These are phyloP conservation scores for Xylaria intraflava DNA, from an alignment of 495 filamentous ascomycete species.

Conservation along the genomic window DNA sequence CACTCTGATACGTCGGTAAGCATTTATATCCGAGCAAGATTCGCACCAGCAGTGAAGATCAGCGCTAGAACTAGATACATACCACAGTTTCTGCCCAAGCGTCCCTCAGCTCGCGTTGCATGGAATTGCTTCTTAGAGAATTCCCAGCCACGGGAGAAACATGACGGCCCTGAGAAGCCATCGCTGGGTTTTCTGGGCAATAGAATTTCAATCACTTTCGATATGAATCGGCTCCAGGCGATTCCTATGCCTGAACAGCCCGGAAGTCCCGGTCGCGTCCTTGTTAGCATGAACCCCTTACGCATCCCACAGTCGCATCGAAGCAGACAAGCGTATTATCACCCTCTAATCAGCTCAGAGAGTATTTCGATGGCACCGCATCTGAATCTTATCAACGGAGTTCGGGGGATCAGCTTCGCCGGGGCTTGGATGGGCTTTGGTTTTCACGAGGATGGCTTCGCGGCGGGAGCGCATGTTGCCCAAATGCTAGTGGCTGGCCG, in stretches of 20 bases:
- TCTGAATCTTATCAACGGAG: not conserved
- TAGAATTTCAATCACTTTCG: not conserved
- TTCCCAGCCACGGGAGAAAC: not conserved
- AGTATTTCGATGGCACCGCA: not conserved
- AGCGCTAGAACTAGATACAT: too few species aligned
- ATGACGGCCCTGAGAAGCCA: not conserved
- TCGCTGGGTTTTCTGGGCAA: not conserved
- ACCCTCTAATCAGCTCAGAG: not conserved
- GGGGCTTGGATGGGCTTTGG: constrained; percentile 2
- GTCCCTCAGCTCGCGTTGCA: too few species aligned
- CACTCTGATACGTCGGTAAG: not conserved
- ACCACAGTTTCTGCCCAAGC: too few species aligned
- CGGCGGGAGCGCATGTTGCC: not conserved
- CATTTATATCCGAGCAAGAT: too few species aligned
- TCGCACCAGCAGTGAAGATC: too few species aligned
- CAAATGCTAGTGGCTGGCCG: too few species aligned
- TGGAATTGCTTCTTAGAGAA: not conserved
- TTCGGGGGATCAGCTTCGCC: not conserved
- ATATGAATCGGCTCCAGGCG: not conserved
- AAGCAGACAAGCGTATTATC: not conserved
- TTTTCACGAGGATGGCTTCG: not conserved
- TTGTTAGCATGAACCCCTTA: not conserved
- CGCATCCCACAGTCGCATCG: not conserved
- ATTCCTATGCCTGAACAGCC: not conserved
- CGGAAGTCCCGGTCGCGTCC: not conserved